Evolutionary conservation across 495 filamentous ascomycete genomes (phyloP).

Genomic region (Aspergillus steynii): DNA sequence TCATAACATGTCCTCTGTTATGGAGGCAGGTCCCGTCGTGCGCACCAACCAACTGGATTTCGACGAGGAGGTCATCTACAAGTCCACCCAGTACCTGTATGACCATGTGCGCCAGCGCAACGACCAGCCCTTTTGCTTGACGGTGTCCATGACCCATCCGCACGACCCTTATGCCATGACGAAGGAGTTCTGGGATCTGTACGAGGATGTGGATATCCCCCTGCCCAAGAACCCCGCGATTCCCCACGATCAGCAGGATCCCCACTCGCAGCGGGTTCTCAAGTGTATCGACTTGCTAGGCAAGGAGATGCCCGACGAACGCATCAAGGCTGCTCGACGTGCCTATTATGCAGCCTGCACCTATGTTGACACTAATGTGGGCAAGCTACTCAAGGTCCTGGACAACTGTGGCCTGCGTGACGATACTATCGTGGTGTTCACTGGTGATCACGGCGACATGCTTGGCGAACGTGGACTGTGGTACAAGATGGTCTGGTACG

Average conservation of each 20-base stretch:
- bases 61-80: slow-evolving; percentile 90
- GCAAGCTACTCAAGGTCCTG: slow-evolving; percentile 70
- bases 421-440: slow-evolving; percentile 84
- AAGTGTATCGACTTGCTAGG: slow-evolving; percentile 80
- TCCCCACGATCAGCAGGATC: slow-evolving; percentile 73
- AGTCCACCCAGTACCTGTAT: slow-evolving; percentile 77
- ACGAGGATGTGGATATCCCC: slow-evolving; percentile 82
- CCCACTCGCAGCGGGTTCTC: slow-evolving; percentile 76
- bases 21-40: slow-evolving; percentile 79
- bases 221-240: slow-evolving; percentile 69
- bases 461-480: slow-evolving; percentile 84
- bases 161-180: slow-evolving; percentile 92
- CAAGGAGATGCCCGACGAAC: slow-evolving; percentile 72
- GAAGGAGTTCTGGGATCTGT: slow-evolving; percentile 83
- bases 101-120: slow-evolving; percentile 72
- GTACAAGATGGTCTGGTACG: slow-evolving; percentile 95
- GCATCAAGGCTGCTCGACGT: slow-evolving; percentile 73
- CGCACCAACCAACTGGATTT: slow-evolving; percentile 93
- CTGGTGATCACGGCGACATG: slow-evolving; percentile 91
- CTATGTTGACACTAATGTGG: slow-evolving; percentile 86
- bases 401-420: slow-evolving; percentile 73
- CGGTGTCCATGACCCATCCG: slow-evolving; percentile 86
- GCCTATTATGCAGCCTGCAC: slow-evolving; percentile 88
- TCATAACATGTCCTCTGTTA: slow-evolving; percentile 85
- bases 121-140: slow-evolving; percentile 79